A percentile compares a stretch with the other conserved stretches of the same genome.
These are phyloP conservation scores for Tetrahymena borealis DNA, from an alignment of 73 alveolate species.

Conservation along the genomic window DNA sequence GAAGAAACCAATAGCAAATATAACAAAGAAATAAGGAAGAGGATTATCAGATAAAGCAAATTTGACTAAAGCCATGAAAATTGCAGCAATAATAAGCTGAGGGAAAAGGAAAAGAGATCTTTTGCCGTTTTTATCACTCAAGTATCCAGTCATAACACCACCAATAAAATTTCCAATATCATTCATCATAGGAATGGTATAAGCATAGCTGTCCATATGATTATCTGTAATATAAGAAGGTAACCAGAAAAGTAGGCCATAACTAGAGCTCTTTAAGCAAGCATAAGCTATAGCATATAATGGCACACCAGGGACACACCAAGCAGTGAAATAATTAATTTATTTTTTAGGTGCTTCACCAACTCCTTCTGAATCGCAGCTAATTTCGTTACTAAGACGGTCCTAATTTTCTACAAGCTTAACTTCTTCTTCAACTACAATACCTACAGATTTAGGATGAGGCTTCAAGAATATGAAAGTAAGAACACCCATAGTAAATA, in stretches of 20 bases:
- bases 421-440: background rate
- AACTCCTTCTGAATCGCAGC: background rate
- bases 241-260: constrained; percentile 25
- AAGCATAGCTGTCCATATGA: constrained; percentile 7
- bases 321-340: constrained; percentile 22
- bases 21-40: constrained; percentile 13
- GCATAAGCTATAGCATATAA: constrained; percentile 27
- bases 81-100: background rate
- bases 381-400: background rate
- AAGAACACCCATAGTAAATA: background rate
- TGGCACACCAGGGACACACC: constrained; percentile 37
- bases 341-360: background rate
- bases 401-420: background rate
- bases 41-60: background rate
- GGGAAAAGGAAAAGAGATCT: constrained; percentile 23
- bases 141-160: constrained; percentile 25
- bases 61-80: constrained; percentile 13
- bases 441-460: background rate
- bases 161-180: constrained; percentile 39
- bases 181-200: constrained; percentile 21
- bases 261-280: constrained; percentile 22
- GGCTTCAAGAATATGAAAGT: background rate
- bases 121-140: constrained; percentile 18
- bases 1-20: constrained; percentile 22
- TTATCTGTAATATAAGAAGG: constrained; percentile 17